A percentile compares a stretch with the other conserved stretches of the same genome.
Conservation (phyloP, 805 yeast genomes). For the Suhomyces prunicola region DNA sequence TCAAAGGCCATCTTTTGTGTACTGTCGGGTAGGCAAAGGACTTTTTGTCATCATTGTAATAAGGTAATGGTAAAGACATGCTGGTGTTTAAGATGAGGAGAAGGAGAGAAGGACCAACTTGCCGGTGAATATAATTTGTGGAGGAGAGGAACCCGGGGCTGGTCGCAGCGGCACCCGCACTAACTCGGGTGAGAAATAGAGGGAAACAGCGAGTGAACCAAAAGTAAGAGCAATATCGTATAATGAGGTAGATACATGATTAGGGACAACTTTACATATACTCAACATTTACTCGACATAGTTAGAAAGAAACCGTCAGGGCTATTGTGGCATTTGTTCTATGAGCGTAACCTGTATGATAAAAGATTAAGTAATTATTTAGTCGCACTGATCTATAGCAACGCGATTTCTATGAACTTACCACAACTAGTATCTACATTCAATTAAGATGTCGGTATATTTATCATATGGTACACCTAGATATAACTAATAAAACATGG, state of each 20-base stretch:
- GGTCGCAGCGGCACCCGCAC: background rate
- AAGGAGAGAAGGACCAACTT: background rate
- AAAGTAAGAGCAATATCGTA: background rate
- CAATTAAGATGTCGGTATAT: conserved; percentile 2
- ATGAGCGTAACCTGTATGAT: background rate
- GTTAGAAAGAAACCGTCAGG: no score
- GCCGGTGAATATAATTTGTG: background rate
- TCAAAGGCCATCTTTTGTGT: conserved; percentile 82
- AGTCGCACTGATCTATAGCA: background rate
- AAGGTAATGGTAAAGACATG: conserved; percentile 43
- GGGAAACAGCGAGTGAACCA: background rate
- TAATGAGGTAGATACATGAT: background rate
- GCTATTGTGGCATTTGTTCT: background rate
- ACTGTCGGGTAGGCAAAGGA: conserved; percentile 86
- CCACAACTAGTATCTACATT: background rate
- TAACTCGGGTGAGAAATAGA: background rate
- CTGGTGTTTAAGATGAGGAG: background rate
- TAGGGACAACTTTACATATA: background rate
- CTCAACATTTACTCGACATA: no score
- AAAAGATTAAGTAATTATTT: background rate
- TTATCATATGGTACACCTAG: conserved; percentile 7
- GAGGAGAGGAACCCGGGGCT: background rate
- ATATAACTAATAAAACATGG: conserved; percentile 10
- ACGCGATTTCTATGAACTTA: no score
- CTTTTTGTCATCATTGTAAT: conserved; percentile 61